A percentile compares a stretch with the other conserved stretches of the same genome.
Conservation (phyloP, 805 yeast species). For the Metschnikowia corniflorae region DNA sequence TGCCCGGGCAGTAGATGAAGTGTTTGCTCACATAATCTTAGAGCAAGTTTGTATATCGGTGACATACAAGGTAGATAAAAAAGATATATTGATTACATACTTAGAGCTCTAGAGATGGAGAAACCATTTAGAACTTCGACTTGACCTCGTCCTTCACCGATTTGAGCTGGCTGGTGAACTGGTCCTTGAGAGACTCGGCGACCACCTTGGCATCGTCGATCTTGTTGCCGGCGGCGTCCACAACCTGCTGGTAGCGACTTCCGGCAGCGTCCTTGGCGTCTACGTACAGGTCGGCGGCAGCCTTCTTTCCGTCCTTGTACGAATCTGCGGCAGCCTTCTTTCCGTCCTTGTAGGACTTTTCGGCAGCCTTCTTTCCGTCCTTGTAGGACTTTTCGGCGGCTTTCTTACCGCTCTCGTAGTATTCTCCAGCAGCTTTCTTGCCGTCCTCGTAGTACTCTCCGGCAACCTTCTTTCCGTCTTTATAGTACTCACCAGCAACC, state of each 20-base stretch:
- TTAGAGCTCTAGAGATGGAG: too few relatives aligned
- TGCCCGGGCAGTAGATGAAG: too few relatives aligned
- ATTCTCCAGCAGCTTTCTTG: slow-evolving; percentile 4
- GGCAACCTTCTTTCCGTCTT: slow-evolving; percentile 16
- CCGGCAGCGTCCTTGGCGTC: slow-evolving; percentile 4
- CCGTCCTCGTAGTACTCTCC: slow-evolving; percentile 12
- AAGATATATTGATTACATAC: too few relatives aligned
- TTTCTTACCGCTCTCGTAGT: slow-evolving; percentile 1
- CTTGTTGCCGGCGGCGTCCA: background rate
- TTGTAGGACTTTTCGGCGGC: slow-evolving; percentile 2
- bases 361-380: slow-evolving; percentile 7
- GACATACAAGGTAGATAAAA: too few relatives aligned
- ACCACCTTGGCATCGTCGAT: slow-evolving; percentile 6
- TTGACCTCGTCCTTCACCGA: slow-evolving; percentile 13
- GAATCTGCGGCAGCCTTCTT: slow-evolving; percentile 16
- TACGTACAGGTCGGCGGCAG: slow-evolving; percentile 1
- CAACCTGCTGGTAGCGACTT: background rate
- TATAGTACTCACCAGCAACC: slow-evolving; percentile 1
- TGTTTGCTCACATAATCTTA: too few relatives aligned
- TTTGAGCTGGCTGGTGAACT: slow-evolving; percentile 9
- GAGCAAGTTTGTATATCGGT: too few relatives aligned
- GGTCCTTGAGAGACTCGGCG: slow-evolving; percentile 10
- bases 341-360: slow-evolving; percentile 6
- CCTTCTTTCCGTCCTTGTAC: slow-evolving; percentile 9
- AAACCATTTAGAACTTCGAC: slow-evolving; percentile 15